Percentiles rank a stretch among this genome's conserved stretches.
Conservation (phyloP, 2,329 filamentous ascomycete species). For the Aspergillus ustus region DNA sequence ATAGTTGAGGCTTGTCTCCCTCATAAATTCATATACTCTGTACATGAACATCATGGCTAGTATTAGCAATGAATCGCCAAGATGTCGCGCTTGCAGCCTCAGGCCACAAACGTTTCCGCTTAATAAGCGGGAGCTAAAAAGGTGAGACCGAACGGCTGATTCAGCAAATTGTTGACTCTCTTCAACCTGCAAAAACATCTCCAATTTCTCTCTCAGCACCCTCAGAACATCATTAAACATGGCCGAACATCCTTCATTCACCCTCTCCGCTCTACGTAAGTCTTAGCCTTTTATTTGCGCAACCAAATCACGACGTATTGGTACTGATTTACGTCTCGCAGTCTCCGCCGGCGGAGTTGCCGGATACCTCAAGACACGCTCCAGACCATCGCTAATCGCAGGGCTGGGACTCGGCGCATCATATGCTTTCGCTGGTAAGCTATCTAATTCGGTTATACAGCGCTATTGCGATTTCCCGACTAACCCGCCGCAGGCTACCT, state of each 20-base stretch:
- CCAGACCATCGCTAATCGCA: conserved; percentile 24
- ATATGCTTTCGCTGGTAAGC: conserved; percentile 23
- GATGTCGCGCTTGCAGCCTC: no score
- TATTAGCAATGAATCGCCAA: no score
- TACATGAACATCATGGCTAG: no score
- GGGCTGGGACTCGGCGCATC: conserved; percentile 25
- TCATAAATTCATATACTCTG: no score
- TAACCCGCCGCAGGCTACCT: conserved; percentile 14
- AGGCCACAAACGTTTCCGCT: background rate
- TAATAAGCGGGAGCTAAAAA: background rate
- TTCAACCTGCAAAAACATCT: background rate
- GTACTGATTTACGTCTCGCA: background rate
- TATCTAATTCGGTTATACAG: background rate
- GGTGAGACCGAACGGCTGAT: background rate
- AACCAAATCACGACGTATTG: no score
- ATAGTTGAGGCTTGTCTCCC: no score
- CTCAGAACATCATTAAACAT: conserved; percentile 2
- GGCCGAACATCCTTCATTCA: conserved; percentile 17
- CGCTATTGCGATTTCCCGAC: background rate
- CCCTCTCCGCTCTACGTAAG: conserved; percentile 15
- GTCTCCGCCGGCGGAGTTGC: conserved; percentile 23
- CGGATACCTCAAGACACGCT: conserved; percentile 25
- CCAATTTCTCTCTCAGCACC: background rate
- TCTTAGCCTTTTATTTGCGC: background rate
- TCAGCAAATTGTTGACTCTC: background rate